Base-by-base conservation (phyloP, 257 asterid genomes). In the Plantago elongata region DNA sequence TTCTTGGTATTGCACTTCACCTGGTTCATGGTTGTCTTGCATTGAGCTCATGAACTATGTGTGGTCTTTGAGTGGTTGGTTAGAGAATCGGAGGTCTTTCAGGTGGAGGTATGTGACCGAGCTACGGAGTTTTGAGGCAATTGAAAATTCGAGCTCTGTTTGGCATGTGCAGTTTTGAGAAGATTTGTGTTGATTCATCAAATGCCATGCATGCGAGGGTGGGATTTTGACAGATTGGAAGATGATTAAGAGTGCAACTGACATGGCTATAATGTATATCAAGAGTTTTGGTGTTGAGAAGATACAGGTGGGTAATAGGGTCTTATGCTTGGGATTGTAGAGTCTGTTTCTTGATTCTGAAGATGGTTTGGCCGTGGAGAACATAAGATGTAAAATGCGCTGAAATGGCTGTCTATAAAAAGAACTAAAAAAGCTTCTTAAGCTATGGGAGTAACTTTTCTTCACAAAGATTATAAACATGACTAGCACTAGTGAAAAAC, bases 31-130 rank as follows among this genome's bases (percentile, higher is more conserved):
- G 34, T 82, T 74, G 66, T 85, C 90, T 13, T 51, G 57, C 58
- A 68, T 63, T 67, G 95, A 81, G 60, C 96, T 88, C 96, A 88
- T 88, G 92, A 88, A 88, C 96, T 95, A 85, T 2, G 96, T 88
- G 87, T 85, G 95, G 7, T 86, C 96, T 46, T 78, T 62, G n/a
- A 69, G 86, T n/a, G 96, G 75, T 10, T 73, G 40, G 63, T 38
- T 54, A 17, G 87, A 60, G 78, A 67, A 88, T 15, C 93, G 90
- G 9, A 81, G 71, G 81, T 88, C 96, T 66, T 85, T 88, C 3
- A 88, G 62, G 0, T 92, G 92, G 64, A 88, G 92, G 63, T 85
- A 88, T 8, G 90, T 82, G 64, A 85, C 86, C 0, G 92, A 13
- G 1, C 77, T 76, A 3, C 57, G 60, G 59, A 88, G 86, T 30